Evolutionary conservation across 1,284 basidiomycete species (phyloP).

Genomic region (Coniferiporia sulphurascens): DNA sequence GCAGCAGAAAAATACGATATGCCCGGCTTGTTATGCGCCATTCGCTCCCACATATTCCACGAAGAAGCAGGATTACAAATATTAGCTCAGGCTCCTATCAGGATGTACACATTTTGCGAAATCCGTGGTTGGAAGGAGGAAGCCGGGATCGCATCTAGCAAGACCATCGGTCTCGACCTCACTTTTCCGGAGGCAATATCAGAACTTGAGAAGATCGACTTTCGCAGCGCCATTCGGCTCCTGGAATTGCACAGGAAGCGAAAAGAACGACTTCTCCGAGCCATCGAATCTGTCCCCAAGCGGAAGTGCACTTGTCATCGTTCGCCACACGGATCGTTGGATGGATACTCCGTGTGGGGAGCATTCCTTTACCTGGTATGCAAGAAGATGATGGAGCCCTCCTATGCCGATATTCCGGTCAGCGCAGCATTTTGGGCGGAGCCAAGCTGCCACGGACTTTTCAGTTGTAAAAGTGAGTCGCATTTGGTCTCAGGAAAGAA

Average conservation of each 20-base stretch:
- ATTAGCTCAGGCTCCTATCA: constrained; percentile 28
- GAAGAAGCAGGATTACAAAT: neutral
- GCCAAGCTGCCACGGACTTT: no score
- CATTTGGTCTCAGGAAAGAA: no score
- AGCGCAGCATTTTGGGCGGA: neutral
- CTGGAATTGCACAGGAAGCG: neutral
- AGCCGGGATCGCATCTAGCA: constrained; percentile 34
- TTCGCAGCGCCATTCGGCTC: neutral
- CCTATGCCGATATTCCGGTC: neutral
- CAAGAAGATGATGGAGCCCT: neutral
- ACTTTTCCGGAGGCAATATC: neutral
- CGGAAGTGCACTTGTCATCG: neutral
- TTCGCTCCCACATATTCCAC: constrained; percentile 2
- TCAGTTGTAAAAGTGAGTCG: no score
- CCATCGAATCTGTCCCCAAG: neutral
- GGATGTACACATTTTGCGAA: constrained; percentile 36
- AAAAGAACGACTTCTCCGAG: neutral
- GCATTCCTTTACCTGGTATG: neutral
- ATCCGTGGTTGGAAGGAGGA: constrained; percentile 41
- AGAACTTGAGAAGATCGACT: neutral
- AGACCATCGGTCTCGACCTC: constrained; percentile 35
- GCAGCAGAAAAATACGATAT: neutral
- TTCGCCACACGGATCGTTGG: neutral
- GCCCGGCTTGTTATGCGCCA: neutral
- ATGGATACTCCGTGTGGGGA: neutral